Conservation (phyloP, 1,284 basidiomycete genomes). For the Ceratobasidium sp. region DNA sequence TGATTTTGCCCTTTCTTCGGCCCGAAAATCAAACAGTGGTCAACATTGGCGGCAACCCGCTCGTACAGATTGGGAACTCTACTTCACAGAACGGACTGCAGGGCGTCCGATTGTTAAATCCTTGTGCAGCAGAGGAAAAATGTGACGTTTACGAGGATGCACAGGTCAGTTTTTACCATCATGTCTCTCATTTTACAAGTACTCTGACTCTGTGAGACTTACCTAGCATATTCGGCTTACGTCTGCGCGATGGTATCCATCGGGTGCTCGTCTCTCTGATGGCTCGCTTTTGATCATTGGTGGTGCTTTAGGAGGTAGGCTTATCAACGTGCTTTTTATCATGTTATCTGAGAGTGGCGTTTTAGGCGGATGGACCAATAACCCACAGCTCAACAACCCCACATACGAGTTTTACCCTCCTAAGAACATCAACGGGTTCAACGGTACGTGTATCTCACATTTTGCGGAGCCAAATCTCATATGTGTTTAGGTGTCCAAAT, state of each 20-base stretch:
- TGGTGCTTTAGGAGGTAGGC: conserved; percentile 70
- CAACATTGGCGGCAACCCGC: conserved; percentile 61
- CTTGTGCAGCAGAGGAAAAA: conserved; percentile 67
- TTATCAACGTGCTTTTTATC: too few species aligned
- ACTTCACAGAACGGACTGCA: conserved; percentile 71
- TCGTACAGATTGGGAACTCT: conserved; percentile 28
- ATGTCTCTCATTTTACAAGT: neutral
- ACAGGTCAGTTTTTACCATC: conserved; percentile 35
- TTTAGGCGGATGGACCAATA: conserved; percentile 79
- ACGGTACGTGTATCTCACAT: conserved; percentile 69
- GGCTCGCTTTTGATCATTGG: conserved; percentile 87
- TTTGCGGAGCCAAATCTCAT: too few species aligned
- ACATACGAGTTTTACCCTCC: conserved; percentile 86
- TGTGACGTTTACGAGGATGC: conserved; percentile 80
- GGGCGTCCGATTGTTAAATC: conserved; percentile 78
- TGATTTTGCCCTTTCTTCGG: too few species aligned
- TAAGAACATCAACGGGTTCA: conserved; percentile 74
- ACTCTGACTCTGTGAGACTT: neutral
- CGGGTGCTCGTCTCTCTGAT: conserved; percentile 76
- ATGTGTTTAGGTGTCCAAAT: conserved; percentile 49
- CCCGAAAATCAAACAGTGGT: conserved; percentile 55
- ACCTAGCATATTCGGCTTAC: conserved; percentile 71
- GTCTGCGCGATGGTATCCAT: conserved; percentile 83
- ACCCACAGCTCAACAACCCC: conserved; percentile 71
- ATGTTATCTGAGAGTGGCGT: too few species aligned